A percentile compares a stretch with the other conserved stretches of the same genome.
phyloP scores from a whole-genome alignment of 2,329 filamentous ascomycete species.

The Aspergillus piperis region DNA sequence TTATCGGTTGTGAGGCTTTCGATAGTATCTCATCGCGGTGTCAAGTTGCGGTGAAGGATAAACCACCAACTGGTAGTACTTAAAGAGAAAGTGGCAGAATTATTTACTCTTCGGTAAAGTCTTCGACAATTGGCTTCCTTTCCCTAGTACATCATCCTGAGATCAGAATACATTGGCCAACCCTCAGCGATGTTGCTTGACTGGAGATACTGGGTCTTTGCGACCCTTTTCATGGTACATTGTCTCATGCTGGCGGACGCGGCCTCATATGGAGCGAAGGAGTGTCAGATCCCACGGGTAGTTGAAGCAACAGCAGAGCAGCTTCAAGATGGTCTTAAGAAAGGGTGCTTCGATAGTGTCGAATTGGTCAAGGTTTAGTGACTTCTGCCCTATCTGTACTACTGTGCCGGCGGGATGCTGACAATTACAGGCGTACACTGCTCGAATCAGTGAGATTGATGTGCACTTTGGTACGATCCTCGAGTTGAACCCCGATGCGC shows the following conservation, averaged over 20 bases:
- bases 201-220: neutral
- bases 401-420: too few species aligned
- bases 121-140: too few species aligned
- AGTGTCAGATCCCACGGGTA: conserved; percentile 40
- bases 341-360: conserved; percentile 57
- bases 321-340: conserved; percentile 51
- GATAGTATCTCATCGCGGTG: too few species aligned
- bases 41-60: too few species aligned
- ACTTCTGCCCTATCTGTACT: too few species aligned
- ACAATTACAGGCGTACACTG: conserved; percentile 49
- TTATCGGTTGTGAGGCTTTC: too few species aligned
- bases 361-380: conserved; percentile 51
- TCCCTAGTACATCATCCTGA: too few species aligned
- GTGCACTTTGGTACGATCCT: conserved; percentile 54
- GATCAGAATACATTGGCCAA: too few species aligned
- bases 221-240: neutral
- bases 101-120: too few species aligned
- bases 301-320: conserved; percentile 56
- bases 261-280: neutral
- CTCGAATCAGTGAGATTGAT: conserved; percentile 57
- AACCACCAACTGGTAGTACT: too few species aligned
- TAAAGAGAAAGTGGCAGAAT: too few species aligned
- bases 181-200: neutral
- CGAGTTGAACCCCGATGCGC: conserved; percentile 59
- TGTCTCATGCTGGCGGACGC: neutral